Percentiles rank a stretch among this genome's conserved stretches.
These are phyloP conservation scores for Xylariomycetidae sp. DNA, from an alignment of 2,329 filamentous ascomycete species.

Conservation along the genomic window DNA sequence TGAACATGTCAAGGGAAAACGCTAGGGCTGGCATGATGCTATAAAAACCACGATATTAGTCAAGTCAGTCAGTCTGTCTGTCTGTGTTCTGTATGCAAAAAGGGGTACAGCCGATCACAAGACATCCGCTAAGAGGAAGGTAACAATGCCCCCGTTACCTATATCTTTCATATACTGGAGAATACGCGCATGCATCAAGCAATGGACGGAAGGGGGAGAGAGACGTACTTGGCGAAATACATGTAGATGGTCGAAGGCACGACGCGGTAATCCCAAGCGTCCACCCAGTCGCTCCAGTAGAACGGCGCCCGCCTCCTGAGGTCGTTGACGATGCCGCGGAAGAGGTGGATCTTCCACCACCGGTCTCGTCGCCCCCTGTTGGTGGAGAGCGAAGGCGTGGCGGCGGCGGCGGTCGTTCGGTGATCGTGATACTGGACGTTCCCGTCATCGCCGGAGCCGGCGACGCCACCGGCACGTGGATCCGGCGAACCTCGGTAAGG, in stretches of 20 bases:
- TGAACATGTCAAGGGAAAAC: constrained; percentile 91
- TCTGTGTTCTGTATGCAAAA: too few species aligned
- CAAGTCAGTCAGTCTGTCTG: too few species aligned
- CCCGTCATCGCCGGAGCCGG: too few species aligned
- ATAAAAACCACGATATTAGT: too few species aligned
- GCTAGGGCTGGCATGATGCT: constrained; percentile 84
- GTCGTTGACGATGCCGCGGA: constrained; percentile 77
- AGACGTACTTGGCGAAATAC: constrained; percentile 83
- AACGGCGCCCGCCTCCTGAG: constrained; percentile 69
- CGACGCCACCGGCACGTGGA: too few species aligned
- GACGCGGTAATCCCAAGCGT: constrained; percentile 88
- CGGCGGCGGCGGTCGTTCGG: too few species aligned
- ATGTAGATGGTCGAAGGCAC: constrained; percentile 86
- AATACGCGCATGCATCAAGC: neutral
- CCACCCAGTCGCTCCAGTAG: constrained; percentile 77
- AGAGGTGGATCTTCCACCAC: constrained; percentile 74
- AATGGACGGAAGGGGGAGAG: neutral
- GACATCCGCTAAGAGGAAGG: constrained; percentile 4
- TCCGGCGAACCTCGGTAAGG: too few species aligned
- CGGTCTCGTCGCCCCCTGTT: constrained; percentile 7
- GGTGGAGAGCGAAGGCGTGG: too few species aligned
- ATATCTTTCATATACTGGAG: neutral
- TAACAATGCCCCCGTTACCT: too few species aligned
- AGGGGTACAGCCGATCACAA: too few species aligned
- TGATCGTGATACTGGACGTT: too few species aligned